A percentile compares a stretch with the other conserved stretches of the same genome.
These are phyloP conservation scores for Globisporangium echinulatum DNA, from an alignment of 352 stramenopile species.

Conservation along the genomic window DNA sequence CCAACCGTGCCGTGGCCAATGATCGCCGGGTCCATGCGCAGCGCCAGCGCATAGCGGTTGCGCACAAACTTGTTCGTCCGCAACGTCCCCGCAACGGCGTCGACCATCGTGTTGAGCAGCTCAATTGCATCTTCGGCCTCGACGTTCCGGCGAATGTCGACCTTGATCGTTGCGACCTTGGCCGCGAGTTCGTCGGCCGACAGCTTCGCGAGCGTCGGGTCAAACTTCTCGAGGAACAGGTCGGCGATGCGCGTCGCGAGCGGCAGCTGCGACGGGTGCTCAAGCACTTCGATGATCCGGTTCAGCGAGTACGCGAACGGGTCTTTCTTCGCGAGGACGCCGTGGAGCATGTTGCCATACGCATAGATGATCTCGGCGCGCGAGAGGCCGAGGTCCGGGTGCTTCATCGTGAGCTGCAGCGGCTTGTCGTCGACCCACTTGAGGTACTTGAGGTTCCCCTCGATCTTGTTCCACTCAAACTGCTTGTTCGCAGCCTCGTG, in stretches of 20 bases:
- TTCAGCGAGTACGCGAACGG: slow-evolving; percentile 92
- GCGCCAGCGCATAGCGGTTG: slow-evolving; percentile 73
- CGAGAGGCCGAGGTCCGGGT: slow-evolving; percentile 88
- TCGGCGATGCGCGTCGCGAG: slow-evolving; percentile 91
- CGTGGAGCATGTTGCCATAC: slow-evolving; percentile 94
- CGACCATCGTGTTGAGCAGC: slow-evolving; percentile 72
- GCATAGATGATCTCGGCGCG: slow-evolving; percentile 94
- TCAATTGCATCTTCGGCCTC: slow-evolving; percentile 68
- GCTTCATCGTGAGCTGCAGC: slow-evolving; percentile 66
- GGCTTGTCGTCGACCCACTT: slow-evolving; percentile 85
- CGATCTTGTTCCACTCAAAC: slow-evolving; percentile 81
- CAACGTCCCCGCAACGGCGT: slow-evolving; percentile 66
- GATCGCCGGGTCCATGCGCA: slow-evolving; percentile 72
- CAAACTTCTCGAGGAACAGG: slow-evolving; percentile 91
- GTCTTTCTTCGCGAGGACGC: slow-evolving; percentile 92
- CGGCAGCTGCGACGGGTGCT: slow-evolving; percentile 86
- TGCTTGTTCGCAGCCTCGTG: slow-evolving; percentile 44
- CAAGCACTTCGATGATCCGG: slow-evolving; percentile 92
- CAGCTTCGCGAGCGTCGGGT: slow-evolving; percentile 42
- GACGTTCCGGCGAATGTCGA: slow-evolving; percentile 68
- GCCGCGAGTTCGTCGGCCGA: slow-evolving; percentile 38
- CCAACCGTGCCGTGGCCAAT: slow-evolving; percentile 77
- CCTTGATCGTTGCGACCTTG: slow-evolving; percentile 46
- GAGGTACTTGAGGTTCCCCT: slow-evolving; percentile 84
- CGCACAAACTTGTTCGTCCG: slow-evolving; percentile 81